Base-by-base conservation (phyloP, 129 eudicot species). In the Scalesia atractyloides region DNA sequence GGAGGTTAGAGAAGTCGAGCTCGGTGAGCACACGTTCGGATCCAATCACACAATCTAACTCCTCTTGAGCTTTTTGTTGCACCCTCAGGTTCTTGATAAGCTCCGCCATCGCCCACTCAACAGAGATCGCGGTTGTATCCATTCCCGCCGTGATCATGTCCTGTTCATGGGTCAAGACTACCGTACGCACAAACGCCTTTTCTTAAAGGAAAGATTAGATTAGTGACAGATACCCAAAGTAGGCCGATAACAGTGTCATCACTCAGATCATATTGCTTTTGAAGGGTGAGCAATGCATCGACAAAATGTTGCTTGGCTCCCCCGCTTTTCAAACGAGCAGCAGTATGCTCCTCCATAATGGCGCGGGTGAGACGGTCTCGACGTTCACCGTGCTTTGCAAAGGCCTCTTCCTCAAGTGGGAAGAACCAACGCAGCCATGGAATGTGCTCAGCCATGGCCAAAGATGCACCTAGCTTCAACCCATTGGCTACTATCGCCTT, bases 81-180 rank as follows among this genome's bases (percentile, higher is more conserved):
- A 85, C 91, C 68, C 87, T 85, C 9, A 95, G 97, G 66, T 90
- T 84, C 83, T 84, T 82, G 66, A 90, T 69, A 47, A 90, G 68
- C 84, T 90, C 97, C 0, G 97, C 97, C 97, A 90, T 81, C 14
- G 91, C 97, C 97, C 97, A 90, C 59, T 90, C 94, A 13, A 85
- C 95, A 2, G 87, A 60, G 30, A 87, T 85, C 2, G 91, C 84
- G 1, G 88, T 77, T 24, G 95, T 87, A 81, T 90, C 97, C 91
- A 85, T 90, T 61, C 94, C 94, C 0, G 95, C 91, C 0, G 90
- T 85, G 51, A 90, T 87, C 94, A 90, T 90, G 86, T 90, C 97
- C 97, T 90, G 84, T 73, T 68, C 59, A 69, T 24, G 50, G 37
- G 68, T 48, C 22, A 80, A 61, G 17, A 46, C 14, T 6, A 37